Base-by-base conservation (phyloP, 345 rosid species). In the Rhodamnia rubescens region DNA sequence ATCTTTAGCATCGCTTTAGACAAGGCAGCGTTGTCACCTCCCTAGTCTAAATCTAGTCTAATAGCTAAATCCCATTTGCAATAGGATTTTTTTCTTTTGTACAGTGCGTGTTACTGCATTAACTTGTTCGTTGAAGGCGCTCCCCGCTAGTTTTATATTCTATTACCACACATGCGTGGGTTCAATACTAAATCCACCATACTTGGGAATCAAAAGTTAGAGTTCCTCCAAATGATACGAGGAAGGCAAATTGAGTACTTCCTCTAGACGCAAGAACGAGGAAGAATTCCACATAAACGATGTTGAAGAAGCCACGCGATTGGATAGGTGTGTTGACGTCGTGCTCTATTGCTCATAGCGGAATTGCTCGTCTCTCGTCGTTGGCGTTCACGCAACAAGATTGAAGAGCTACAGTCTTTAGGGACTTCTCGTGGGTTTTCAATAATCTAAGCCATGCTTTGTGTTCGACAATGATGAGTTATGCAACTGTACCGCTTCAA, bases 401-500 rank as follows among this genome's bases (percentile, higher is more conserved):
- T 22, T 55, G n/a, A n/a, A 55, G 58, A 55, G 4, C 22, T 55
- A n/a, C 58, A 20, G 57, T 3, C 15, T 54, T 7, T 8, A 20
- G 4, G 5, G 11, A 55, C 26, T 55, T 55, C n/a, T 55, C 10
- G 12, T 3, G 26, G 58, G n/a, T 55, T 9, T 55, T 55, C n/a
- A 55, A 21, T 22, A 22, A 21, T 55, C 58, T 21, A 22, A 22
- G 12, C n/a, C 27, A 56, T 24, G n/a, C 59, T 3, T 56, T 56
- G 1, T 7, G 26, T 20, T 54, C 9, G 0, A 8, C 24, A 3
- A 7, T 20, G 20, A 6, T 52, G 6, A 15, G 53, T 14, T 20
- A 15, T 7, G 56, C 56, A 53, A 53, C 22, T 18, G 1, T 21
- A 36, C 0, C 0, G 0, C 9, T 36, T 20, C 2, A 8, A 18